Percentiles rank a stretch among this genome's conserved stretches.
Conservation (phyloP, 345 rosid species). For the Litchi chinensis region DNA sequence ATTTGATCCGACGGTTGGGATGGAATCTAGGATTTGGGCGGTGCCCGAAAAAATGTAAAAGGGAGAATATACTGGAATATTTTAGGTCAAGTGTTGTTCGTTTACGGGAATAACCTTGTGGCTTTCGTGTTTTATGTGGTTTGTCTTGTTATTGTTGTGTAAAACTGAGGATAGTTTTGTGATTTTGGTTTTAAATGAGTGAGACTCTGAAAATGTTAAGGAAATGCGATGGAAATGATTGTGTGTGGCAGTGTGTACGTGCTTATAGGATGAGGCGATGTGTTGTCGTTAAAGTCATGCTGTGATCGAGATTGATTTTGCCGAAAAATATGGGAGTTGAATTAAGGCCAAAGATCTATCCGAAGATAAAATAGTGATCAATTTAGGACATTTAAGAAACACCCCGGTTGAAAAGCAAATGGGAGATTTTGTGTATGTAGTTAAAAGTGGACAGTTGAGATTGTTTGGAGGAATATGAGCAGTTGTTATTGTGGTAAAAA, state of each 20-base stretch:
- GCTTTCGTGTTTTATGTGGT: not conserved
- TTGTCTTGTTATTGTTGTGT: too few species aligned
- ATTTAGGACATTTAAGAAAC: too few species aligned
- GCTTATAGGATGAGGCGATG: not conserved
- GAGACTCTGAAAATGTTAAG: not conserved
- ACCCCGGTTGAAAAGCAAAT: too few species aligned
- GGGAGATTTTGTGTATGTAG: too few species aligned
- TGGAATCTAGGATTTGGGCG: conserved; percentile 16
- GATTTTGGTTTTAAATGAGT: not conserved
- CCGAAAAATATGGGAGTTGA: too few species aligned
- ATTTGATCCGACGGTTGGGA: conserved; percentile 11
- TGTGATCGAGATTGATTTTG: too few species aligned
- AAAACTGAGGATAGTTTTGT: not conserved
- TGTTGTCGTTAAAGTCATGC: not conserved
- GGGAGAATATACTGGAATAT: not conserved
- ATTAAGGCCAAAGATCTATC: too few species aligned
- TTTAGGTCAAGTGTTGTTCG: not conserved
- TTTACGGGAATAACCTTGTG: not conserved
- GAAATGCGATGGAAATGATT: not conserved
- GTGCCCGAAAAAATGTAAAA: conserved; percentile 8
- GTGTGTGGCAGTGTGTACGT: not conserved
- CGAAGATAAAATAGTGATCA: too few species aligned
- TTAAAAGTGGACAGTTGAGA: too few species aligned
- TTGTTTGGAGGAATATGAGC: too few species aligned
- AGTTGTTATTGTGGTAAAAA: too few species aligned